phyloP scores from a whole-genome alignment of 1,139 yeast species.

The Blastobotrys persicus region DNA sequence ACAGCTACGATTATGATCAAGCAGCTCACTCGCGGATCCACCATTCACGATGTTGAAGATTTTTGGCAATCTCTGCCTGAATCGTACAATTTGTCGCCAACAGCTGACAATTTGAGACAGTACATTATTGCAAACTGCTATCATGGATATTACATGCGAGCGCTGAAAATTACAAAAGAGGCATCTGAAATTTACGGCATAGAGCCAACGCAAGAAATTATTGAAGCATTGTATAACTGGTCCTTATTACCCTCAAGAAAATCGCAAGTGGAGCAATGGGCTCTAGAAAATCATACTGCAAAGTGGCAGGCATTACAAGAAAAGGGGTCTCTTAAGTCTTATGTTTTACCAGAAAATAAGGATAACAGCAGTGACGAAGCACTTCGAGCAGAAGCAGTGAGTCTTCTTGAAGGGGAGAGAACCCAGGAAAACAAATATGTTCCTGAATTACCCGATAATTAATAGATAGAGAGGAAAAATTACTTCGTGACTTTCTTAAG shows the following conservation, averaged over 20 bases:
- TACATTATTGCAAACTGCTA: constrained; percentile 73
- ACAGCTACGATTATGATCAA: constrained; percentile 72
- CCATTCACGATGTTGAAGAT: constrained; percentile 56
- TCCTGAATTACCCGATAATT: constrained; percentile 1
- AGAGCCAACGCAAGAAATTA: constrained; percentile 48
- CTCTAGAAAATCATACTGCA: constrained; percentile 42
- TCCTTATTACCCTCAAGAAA: constrained; percentile 53
- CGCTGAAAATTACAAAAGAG: constrained; percentile 51
- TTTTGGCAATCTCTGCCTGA: constrained; percentile 63
- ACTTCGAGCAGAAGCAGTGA: constrained; percentile 21
- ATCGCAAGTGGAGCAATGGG: constrained; percentile 53
- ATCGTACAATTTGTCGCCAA: constrained; percentile 51
- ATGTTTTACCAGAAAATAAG: constrained; percentile 29
- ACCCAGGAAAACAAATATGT: constrained; percentile 10
- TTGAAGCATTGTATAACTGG: constrained; percentile 60
- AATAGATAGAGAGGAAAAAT: not conserved
- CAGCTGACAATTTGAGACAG: constrained; percentile 56
- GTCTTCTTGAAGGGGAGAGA: constrained; percentile 12
- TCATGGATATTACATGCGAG: constrained; percentile 60
- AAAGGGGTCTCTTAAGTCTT: constrained; percentile 42
- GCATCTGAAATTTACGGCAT: constrained; percentile 53
- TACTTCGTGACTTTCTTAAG: constrained; percentile 18
- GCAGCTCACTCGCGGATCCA: constrained; percentile 54
- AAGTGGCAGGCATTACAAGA: constrained; percentile 48
- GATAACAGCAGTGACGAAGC: constrained; percentile 33